Evolutionary conservation across 1,284 basidiomycete species (phyloP), one percentile per base, ranked within the genome.

Genomic region (Ustanciosporium gigantosporum): DNA sequence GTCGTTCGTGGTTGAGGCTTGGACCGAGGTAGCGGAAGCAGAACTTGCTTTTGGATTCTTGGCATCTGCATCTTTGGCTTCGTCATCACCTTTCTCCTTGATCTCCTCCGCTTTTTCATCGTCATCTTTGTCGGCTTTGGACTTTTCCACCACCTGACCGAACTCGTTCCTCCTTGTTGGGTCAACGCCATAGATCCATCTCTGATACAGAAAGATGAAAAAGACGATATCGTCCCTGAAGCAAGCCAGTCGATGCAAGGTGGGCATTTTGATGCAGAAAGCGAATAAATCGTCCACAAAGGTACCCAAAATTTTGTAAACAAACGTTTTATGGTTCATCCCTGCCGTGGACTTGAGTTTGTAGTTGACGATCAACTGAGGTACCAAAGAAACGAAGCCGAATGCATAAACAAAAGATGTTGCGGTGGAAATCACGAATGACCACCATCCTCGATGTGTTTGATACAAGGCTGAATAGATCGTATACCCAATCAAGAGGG

Each of bases 281-380:
- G 74, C 73, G 51, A 73, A 61, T 66, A 94, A 84, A 80, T 95
- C 92, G 79, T 96, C 92, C 24, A 95, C 89, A 44, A 82, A 79
- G 5, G 90, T 91, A 23, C 87, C 88, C 40, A 92, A 81, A 3
- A 89, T 88, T 81, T 95, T 95, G 83, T 90, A 96, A 60, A 93
- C 86, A 88, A 97, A 92, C 3, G 93, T 90, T 80, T 93, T 95
- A 86, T 93, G 90, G 9, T 89, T 90, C 87, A 93, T 90, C 75
- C 93, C 91, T 29, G 90, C 87, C 29, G 91, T 90, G 74, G 86
- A 88, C 86, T 88, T 79, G 60, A 78, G 56, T 47, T 95, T 94
- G 82, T 94, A 95, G 81, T 96, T 94, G 82, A 70, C 61, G 34
- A 70, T 70, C 9, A 68, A 42, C 42, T 70, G 69, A 2, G 70